Percentiles rank a stretch among this genome's conserved stretches.
Conservation (phyloP, 805 yeast genomes). For the Cyberlindnera bimundalis region DNA sequence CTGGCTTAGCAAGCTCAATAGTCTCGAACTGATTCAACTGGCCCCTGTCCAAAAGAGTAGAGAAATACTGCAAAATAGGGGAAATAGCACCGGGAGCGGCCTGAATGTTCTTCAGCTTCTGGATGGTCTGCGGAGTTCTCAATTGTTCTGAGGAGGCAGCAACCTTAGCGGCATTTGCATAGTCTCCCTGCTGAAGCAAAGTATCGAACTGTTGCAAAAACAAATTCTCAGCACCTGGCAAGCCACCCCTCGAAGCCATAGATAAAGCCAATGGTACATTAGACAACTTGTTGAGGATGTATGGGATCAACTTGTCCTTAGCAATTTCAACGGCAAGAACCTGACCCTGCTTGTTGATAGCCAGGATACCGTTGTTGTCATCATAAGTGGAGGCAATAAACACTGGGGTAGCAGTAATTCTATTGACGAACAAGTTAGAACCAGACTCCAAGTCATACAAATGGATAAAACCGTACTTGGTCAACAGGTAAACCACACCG, state of each 20-base stretch:
- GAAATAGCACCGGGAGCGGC: constrained; percentile 93
- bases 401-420: constrained; percentile 94
- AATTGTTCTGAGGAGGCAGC: constrained; percentile 93
- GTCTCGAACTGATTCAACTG: constrained; percentile 90
- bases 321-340: constrained; percentile 90
- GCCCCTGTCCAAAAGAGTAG: constrained; percentile 88
- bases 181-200: constrained; percentile 79
- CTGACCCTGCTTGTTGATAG: constrained; percentile 93
- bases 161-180: constrained; percentile 88
- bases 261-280: constrained; percentile 84
- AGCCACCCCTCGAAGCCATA: constrained; percentile 91
- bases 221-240: constrained; percentile 94
- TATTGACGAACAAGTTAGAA: constrained; percentile 86
- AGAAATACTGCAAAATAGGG: constrained; percentile 89
- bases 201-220: constrained; percentile 90
- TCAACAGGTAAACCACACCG: constrained; percentile 84
- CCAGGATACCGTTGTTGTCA: constrained; percentile 76
- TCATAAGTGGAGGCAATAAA: constrained; percentile 81
- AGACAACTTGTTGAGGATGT: constrained; percentile 79
- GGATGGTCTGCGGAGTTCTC: constrained; percentile 92
- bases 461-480: constrained; percentile 96
- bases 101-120: constrained; percentile 84
- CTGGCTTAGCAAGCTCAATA: constrained; percentile 91
- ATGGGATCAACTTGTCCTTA: constrained; percentile 81
- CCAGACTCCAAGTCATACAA: constrained; percentile 93